Base-by-base conservation (phyloP, 192 early-diverging fungal species). In the Podila clonocystis region DNA sequence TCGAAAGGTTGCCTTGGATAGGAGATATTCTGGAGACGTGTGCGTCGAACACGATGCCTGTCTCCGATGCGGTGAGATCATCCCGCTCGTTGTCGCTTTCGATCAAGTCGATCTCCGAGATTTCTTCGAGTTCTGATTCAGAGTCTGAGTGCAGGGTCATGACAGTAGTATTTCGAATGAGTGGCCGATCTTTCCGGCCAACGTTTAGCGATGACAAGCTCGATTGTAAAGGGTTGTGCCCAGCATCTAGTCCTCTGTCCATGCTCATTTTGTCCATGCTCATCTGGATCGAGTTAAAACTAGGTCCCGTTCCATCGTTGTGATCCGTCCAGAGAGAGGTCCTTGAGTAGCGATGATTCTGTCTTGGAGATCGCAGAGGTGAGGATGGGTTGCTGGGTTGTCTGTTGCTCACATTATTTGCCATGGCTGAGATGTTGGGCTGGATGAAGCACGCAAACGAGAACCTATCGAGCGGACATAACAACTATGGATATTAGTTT, bases 61-160 rank as follows among this genome's bases (percentile, higher is more conserved):
- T 38, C 33, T 50, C 33, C 30, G 15, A 19, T 7, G 15, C 30
- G 33, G 6, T 38, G 24, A 8, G 6, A 11, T 55, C 24, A 11
- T 26, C n/a, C 20, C 26, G 8, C 2, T 55, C 52, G 22, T 26
- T 55, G 52, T 55, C 52, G n/a, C 24, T 55, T n/a, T 24, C 24
- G 5, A 55, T 55, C 2, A 9, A 26, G 33, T 24, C 41, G 20
- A 28, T n/a, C 2, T 41, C 24, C 12, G 34, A 24, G 15, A 22
- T 22, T 20, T 65, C 63, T 2, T 77, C 74, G 6, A 62, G 58
- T 24, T 62, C 63, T 9, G 57, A 38, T 17, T 77, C 74, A 28
- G 74, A 77, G 41, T 70, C 68, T 26, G 74, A 76, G 31, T 69
- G 74, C 1, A 76, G 62, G 8, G 74, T 70, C 74, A 70, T 76